Base-by-base conservation (phyloP, 1,139 yeast species). In the Debaryomyces subglobosus region DNA sequence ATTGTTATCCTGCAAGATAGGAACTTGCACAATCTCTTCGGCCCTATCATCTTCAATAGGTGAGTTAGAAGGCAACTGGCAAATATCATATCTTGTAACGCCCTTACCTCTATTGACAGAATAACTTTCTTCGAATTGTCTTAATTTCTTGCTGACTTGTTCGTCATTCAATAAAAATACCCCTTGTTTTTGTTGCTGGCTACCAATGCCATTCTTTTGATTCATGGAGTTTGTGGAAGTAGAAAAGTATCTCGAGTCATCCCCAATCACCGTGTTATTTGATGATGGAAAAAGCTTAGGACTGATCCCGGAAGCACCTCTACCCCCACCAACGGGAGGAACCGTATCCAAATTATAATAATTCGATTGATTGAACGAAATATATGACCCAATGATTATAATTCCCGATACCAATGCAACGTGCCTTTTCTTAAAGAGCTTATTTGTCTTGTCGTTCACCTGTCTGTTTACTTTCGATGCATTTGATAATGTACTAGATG, bases 11-110 rank as follows among this genome's bases (percentile, higher is more conserved):
- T 81, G 82, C 50, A 78, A 69, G 35, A 85, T 74, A 3, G 96
- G 96, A 0, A 90, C 90, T 52, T 89, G 91, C 10, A 92, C 86
- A 39, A 91, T 83, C 55, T 86, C 87, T 63, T 92, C 98, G 1
- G 94, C 83, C 53, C 96, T 81, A 61, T 89, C 97, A 64, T 94
- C 99, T 67, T 94, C 99, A 55, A 92, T 90, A 8, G 99, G 99
- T 42, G 87, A 84, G 65, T 94, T 95, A 38, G 96, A 86, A 7
- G 98, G 88, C 50, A 94, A 71, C 68, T 94, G 99, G 44, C 96
- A 82, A 30, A 90, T 81, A 63, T 95, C 99, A 61, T 91, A 92
- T 48, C 99, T 76, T n/a, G 84, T 68, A 15, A 94, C 94, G n/a
- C 98, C 98, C 56, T 87, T 86, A 12, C 95, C 92, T 51, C 97